Base-by-base conservation (phyloP, 805 yeast genomes). In the Yarrowia sp. region DNA sequence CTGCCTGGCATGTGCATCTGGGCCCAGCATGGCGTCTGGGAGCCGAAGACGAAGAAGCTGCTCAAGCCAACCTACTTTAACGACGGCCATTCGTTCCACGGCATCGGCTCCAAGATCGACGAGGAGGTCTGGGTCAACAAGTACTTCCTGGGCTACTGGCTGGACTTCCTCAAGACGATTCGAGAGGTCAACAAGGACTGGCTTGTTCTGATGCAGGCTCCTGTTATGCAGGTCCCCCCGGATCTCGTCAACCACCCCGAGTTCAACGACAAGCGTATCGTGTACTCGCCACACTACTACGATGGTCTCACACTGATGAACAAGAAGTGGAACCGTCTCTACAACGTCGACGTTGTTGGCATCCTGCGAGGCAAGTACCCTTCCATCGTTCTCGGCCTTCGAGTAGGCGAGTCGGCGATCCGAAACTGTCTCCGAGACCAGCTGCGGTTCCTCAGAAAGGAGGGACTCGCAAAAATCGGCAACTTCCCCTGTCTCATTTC, bases 281-380 rank as follows among this genome's bases (percentile, higher is more conserved):
- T 88, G 1, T 86, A 85, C 67, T 84, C 96, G 18, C 94, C 96
- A 1, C 99, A 93, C 73, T 93, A 86, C 72, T 93, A 93, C 71
- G 99, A 93, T 72, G 99, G 98, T 0, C 81, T 93, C 84, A 88
- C 97, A 1, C 76, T 93, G 35, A 86, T 94, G 92, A 87, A 88
- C 73, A 90, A 91, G 73, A 82, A 86, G 5, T 94, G 99, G 99
- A 91, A 88, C 71, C 77, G 84, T 32, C 75, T 73, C 51, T 87
- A 86, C 73, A 93, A 93, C 68, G 96, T 92, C 9, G 96, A 94
- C 69, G 90, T 97, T 0, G 74, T 90, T 27, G 97, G 97, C 0
- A 84, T 93, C 13, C 82, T 93, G 81, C 79, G 97, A 61, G 89
- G 88, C 1, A 76, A 81, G 62, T 92, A 93, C 74, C 65, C 78